Evolutionary conservation across 441 rosid genomes (phyloP).

Genomic region (Kokia cookei): DNA sequence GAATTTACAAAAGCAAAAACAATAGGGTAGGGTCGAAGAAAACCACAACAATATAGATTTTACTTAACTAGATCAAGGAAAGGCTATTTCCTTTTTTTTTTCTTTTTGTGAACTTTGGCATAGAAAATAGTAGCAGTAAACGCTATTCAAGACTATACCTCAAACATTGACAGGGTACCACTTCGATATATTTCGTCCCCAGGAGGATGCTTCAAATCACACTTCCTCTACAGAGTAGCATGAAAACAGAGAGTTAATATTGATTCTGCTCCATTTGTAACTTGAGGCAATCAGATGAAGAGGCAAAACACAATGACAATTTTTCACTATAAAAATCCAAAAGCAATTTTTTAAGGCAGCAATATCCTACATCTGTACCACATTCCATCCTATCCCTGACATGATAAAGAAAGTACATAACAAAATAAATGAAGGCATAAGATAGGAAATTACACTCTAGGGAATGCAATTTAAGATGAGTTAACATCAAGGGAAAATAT

Average conservation of each 20-base stretch:
- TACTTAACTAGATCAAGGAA: not conserved
- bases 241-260: not conserved
- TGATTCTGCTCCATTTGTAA: not conserved
- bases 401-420: not conserved
- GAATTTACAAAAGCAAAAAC: not conserved
- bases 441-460: not conserved
- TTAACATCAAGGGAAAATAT: not conserved
- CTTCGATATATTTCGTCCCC: slow-evolving; percentile 99
- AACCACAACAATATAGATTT: not conserved
- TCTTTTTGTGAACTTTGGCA: not conserved
- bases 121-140: not conserved
- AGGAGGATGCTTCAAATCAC: slow-evolving; percentile 98
- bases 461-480: not conserved
- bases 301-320: not conserved
- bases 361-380: not conserved
- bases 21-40: not conserved
- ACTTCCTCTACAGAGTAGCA: slow-evolving; percentile 55
- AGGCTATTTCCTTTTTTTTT: not conserved
- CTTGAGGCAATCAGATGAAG: not conserved
- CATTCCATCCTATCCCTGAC: not conserved
- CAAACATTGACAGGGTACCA: slow-evolving; percentile 97
- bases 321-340: not conserved
- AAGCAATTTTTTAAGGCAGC: not conserved
- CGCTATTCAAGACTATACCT: slow-evolving; percentile 39
- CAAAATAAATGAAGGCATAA: not conserved